phyloP scores from a whole-genome alignment of 306 rosid genomes.

The Rosa lucieae region DNA sequence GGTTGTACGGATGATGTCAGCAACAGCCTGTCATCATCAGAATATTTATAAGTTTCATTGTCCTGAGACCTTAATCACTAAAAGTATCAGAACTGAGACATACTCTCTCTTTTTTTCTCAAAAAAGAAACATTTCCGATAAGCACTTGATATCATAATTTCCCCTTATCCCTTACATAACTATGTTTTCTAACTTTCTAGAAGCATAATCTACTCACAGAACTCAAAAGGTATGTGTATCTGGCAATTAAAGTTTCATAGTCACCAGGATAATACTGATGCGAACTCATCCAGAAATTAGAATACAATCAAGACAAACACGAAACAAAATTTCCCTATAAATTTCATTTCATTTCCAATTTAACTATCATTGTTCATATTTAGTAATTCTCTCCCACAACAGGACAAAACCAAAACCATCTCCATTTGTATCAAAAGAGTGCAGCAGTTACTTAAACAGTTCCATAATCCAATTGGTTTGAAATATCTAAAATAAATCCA shows the following conservation, averaged over 20 bases:
- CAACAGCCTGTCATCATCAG: slow-evolving; percentile 64
- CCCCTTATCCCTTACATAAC: background rate
- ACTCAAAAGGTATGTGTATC: background rate
- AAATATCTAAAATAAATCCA: too few relatives aligned
- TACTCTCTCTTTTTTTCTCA: background rate
- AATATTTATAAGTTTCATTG: background rate
- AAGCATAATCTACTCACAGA: background rate
- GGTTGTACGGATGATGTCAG: slow-evolving; percentile 90
- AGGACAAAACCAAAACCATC: too few relatives aligned
- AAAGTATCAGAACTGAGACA: background rate
- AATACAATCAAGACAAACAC: background rate
- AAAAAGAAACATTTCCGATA: too few relatives aligned
- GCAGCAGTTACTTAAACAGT: too few relatives aligned
- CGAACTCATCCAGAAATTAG: background rate
- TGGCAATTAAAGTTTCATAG: background rate
- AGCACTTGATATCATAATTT: background rate
- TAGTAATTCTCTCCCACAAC: too few relatives aligned
- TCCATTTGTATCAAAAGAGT: too few relatives aligned
- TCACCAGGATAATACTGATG: background rate
- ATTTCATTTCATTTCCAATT: too few relatives aligned
- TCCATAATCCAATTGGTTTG: too few relatives aligned
- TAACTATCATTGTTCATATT: too few relatives aligned
- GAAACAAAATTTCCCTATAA: too few relatives aligned
- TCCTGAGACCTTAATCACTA: background rate
- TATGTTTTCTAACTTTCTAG: background rate